A percentile compares a stretch with the other conserved stretches of the same genome.
Evolutionary conservation across 495 filamentous ascomycete species (phyloP).

Genomic region (Melanomma pulvis-pyrius): DNA sequence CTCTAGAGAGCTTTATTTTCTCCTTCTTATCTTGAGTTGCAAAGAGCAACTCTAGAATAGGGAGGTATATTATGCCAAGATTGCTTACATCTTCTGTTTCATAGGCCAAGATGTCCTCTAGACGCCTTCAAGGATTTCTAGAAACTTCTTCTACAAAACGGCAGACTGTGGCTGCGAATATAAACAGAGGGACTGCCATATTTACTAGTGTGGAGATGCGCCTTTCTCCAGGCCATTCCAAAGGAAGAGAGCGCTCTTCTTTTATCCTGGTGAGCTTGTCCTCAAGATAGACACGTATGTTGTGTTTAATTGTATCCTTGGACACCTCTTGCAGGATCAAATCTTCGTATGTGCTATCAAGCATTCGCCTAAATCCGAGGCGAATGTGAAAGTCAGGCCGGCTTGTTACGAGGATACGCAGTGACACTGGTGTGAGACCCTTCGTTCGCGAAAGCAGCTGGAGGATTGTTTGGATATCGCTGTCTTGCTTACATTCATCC

Average conservation of each 20-base stretch:
- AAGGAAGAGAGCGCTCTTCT: neutral
- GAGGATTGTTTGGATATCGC: slow-evolving; percentile 38
- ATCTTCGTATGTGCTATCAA: slow-evolving; percentile 24
- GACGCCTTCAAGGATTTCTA: slow-evolving; percentile 15
- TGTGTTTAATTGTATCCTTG: slow-evolving; percentile 39
- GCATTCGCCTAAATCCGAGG: slow-evolving; percentile 26
- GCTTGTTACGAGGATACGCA: slow-evolving; percentile 47
- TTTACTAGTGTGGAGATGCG: slow-evolving; percentile 42
- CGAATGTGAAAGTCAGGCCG: slow-evolving; percentile 43
- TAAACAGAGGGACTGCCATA: slow-evolving; percentile 45
- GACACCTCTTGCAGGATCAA: slow-evolving; percentile 44
- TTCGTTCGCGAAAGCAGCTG: slow-evolving; percentile 37
- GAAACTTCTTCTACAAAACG: slow-evolving; percentile 26
- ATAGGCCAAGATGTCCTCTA: slow-evolving; percentile 6
- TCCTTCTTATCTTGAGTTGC: neutral
- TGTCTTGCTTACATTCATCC: slow-evolving; percentile 42
- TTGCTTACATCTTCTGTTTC: neutral
- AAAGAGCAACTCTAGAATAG: slow-evolving; percentile 6
- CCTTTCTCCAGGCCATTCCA: slow-evolving; percentile 49
- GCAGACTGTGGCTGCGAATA: slow-evolving; percentile 38
- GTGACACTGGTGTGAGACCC: slow-evolving; percentile 21
- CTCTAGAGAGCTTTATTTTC: neutral
- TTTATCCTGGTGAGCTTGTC: slow-evolving; percentile 16
- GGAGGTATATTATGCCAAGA: slow-evolving; percentile 6
- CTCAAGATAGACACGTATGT: slow-evolving; percentile 44